Conservation (phyloP, 768 basidiomycete genomes). For the Pleurotus salmoneostramineus region DNA sequence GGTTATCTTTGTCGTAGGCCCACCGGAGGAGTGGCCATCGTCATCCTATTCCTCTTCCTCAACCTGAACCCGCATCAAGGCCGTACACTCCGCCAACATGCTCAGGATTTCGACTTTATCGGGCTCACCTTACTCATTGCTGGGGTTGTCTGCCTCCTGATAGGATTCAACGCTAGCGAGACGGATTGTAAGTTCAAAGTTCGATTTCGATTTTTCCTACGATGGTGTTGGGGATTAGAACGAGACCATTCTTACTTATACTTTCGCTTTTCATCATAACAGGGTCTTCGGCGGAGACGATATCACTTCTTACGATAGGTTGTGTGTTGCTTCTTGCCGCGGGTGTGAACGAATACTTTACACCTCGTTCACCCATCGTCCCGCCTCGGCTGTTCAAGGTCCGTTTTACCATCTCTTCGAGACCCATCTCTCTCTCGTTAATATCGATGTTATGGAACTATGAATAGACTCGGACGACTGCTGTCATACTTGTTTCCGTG, state of each 20-base stretch:
- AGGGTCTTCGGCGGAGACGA: constrained; percentile 62
- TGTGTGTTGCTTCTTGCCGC: constrained; percentile 45
- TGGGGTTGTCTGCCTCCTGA: constrained; percentile 63
- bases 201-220: no score
- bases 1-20: constrained; percentile 39
- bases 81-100: constrained; percentile 52
- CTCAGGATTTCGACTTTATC: constrained; percentile 67
- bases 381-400: constrained; percentile 76
- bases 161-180: constrained; percentile 74
- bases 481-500: constrained; percentile 48
- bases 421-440: background rate
- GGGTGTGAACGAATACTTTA: constrained; percentile 56
- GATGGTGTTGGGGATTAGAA: no score
- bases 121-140: constrained; percentile 60
- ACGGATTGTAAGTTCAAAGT: constrained; percentile 47
- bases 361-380: constrained; percentile 64
- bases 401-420: constrained; percentile 7
- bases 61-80: constrained; percentile 75
- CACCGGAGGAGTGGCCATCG: constrained; percentile 63
- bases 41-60: constrained; percentile 66
- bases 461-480: constrained; percentile 67
- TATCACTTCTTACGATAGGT: constrained; percentile 61
- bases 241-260: no score
- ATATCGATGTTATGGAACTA: background rate
- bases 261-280: background rate